phyloP scores from a whole-genome alignment of 2,329 filamentous ascomycete species.

The Aspergillus novoparasiticus region DNA sequence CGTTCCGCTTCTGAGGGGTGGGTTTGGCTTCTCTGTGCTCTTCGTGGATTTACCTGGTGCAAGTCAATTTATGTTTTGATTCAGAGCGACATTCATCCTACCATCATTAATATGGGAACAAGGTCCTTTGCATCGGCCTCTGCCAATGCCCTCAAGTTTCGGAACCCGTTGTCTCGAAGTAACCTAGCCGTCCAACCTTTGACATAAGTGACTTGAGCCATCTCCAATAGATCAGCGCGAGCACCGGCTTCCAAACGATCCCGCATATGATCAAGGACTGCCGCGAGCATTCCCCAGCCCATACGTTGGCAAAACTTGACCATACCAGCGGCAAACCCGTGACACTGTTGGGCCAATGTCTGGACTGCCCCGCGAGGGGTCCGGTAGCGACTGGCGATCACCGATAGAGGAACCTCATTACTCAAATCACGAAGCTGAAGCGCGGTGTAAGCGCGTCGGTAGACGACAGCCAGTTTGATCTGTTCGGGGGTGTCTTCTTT shows the following conservation, averaged over 20 bases:
- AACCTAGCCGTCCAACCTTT: conserved; percentile 75
- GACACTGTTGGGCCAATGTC: conserved; percentile 71
- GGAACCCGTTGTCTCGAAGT: conserved; percentile 77
- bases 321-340: conserved; percentile 77
- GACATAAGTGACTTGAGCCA: conserved; percentile 72
- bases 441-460: conserved; percentile 73
- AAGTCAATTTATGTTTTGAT: not conserved
- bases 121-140: conserved; percentile 70
- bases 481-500: conserved; percentile 66
- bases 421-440: conserved; percentile 78
- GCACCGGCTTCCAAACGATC: conserved; percentile 74
- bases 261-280: conserved; percentile 73
- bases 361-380: conserved; percentile 72
- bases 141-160: conserved; percentile 67
- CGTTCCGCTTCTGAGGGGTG: conserved; percentile 61
- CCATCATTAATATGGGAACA: conserved; percentile 72
- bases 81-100: conserved; percentile 32
- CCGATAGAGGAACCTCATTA: conserved; percentile 72
- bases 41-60: conserved; percentile 67
- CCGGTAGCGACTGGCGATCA: conserved; percentile 70
- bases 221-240: conserved; percentile 67
- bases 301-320: conserved; percentile 78
- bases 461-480: conserved; percentile 63
- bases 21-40: conserved; percentile 52
- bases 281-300: conserved; percentile 73